Percentiles rank a stretch among this genome's conserved stretches.
Conservation (phyloP, 495 filamentous ascomycete genomes). For the Lophium mytilinum region DNA sequence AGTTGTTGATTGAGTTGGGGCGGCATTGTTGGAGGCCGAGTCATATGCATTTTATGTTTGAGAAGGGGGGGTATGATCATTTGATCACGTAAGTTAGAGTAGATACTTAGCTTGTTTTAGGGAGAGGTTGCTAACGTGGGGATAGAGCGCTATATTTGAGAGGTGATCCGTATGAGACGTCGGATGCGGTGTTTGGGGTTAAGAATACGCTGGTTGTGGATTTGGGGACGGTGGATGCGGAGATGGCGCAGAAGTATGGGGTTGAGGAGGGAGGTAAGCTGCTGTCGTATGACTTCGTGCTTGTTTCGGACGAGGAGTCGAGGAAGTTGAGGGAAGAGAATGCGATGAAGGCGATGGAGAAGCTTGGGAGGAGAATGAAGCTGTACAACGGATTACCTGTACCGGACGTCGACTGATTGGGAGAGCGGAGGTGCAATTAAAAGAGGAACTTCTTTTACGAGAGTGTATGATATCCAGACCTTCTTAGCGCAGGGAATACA, state of each 20-base stretch:
- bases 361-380: conserved; percentile 62
- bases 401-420: conserved; percentile 56
- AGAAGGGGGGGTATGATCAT: conserved; percentile 74
- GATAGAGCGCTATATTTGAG: conserved; percentile 69
- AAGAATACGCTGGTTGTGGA: conserved; percentile 77
- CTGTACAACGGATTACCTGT: conserved; percentile 77
- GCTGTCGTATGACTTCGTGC: conserved; percentile 66
- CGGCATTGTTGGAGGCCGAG: conserved; percentile 76
- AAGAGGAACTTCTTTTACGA: no score
- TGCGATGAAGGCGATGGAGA: conserved; percentile 61
- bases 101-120: background rate
- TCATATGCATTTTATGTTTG: conserved; percentile 95
- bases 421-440: no score
- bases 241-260: conserved; percentile 50
- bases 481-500: no score
- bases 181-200: conserved; percentile 89
- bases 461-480: no score
- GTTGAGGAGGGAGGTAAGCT: conserved; percentile 47
- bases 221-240: conserved; percentile 53
- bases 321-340: conserved; percentile 58
- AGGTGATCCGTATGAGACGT: conserved; percentile 80
- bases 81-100: conserved; percentile 59
- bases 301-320: conserved; percentile 64
- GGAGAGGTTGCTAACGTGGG: background rate
- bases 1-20: conserved; percentile 59